Evolutionary conservation across 2,329 filamentous ascomycete species (phyloP), one percentile per base, ranked within the genome.

Genomic region (Ilyonectria destructans): DNA sequence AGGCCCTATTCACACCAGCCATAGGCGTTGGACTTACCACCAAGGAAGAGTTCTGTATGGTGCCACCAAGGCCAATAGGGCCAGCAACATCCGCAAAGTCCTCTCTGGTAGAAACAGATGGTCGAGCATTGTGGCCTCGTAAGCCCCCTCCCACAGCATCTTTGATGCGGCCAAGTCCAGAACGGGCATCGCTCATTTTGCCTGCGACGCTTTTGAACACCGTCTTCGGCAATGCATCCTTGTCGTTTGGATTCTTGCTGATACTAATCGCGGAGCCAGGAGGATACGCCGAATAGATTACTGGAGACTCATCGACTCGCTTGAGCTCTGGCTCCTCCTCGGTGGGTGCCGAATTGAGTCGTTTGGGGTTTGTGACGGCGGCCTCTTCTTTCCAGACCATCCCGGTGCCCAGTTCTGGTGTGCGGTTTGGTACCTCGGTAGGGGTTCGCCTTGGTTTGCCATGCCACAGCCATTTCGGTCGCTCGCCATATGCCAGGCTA

Each of bases 401-500:
- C 13, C 86, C 80, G 49, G 83, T 82, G 23, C 78, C 77, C 64
- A 85, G 78, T 17, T 89, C 86, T 13, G 85, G 80, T 3, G 84
- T 81, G 55, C 82, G 83, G 5, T 87, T 85, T 55, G 83, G 81
- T n/a, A 83, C 81, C 9, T 86, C 84, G 2, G 81, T 75, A 2
- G 80, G 79, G 3, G 83, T 87, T 77, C 96, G 94, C 68, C 92
- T 90, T 43, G 93, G 89, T 79, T 97, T 98, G 17, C 96, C 96
- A 69, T 93, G 88, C 96, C 96, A 99, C 2, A 99, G 86, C 94
- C 95, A 98, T 80, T 97, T 97, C 17, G 93, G 87, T 63, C 93
- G 89, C 78, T 96, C 93, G 37, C 96, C 96, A 69, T 91, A 92
- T 1, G 92, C 89, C 29, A 97, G 85, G 67, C 90, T 90, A 56